A percentile compares a stretch with the other conserved stretches of the same genome.
These are phyloP conservation scores for Hygrophoropsis aurantiaca DNA, from an alignment of 768 basidiomycete species.

Conservation along the genomic window DNA sequence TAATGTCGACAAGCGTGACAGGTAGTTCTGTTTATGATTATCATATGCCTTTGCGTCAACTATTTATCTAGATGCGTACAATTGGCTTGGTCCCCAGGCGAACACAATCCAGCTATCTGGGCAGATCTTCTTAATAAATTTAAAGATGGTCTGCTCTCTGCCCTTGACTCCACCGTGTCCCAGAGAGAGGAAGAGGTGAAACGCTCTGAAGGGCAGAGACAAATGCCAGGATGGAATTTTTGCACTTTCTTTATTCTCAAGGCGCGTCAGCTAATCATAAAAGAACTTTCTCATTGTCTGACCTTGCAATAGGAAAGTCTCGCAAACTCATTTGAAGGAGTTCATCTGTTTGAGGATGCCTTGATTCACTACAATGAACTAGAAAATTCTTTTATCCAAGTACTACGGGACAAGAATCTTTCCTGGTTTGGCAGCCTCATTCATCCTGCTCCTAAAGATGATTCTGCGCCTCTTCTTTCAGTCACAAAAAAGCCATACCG, in stretches of 20 bases:
- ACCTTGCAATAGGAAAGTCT: constrained; percentile 78
- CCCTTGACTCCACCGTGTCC: constrained; percentile 77
- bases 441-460: constrained; percentile 66
- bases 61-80: constrained; percentile 66
- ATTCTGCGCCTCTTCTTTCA: constrained; percentile 79
- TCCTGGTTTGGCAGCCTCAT: constrained; percentile 93
- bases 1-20: constrained; percentile 83
- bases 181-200: constrained; percentile 89
- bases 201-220: constrained; percentile 83
- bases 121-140: constrained; percentile 84
- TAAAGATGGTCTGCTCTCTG: constrained; percentile 84
- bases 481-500: constrained; percentile 81
- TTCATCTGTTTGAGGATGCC: constrained; percentile 88
- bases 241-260: constrained; percentile 96
- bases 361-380: constrained; percentile 88
- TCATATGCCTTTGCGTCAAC: constrained; percentile 2
- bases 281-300: too few species aligned
- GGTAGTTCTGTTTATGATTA: constrained; percentile 42
- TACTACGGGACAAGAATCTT: constrained; percentile 75
- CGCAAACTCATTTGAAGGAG: constrained; percentile 87
- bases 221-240: constrained; percentile 98
- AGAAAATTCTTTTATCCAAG: constrained; percentile 77
- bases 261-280: constrained; percentile 42
- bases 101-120: constrained; percentile 79
- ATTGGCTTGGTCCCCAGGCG: constrained; percentile 70